Conservation (phyloP, 345 rosid genomes). For the Carallia brachiata region DNA sequence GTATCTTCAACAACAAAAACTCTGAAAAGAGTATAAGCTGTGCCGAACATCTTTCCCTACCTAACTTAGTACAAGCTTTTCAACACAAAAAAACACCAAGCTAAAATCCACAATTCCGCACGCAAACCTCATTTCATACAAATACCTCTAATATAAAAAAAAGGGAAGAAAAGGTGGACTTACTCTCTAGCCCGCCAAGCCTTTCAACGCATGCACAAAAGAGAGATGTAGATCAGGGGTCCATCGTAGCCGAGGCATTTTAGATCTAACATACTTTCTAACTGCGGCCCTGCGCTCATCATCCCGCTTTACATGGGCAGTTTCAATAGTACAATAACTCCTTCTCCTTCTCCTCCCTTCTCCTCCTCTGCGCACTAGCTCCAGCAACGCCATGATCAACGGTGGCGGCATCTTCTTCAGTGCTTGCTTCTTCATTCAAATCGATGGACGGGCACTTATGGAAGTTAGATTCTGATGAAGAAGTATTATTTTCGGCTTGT, state of each 20-base stretch:
- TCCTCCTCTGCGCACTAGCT: conserved; percentile 9
- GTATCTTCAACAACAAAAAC: too few species aligned
- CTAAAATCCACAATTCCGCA: too few species aligned
- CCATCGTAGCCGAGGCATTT: conserved; percentile 83
- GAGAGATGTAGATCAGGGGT: conserved; percentile 84
- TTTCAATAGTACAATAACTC: conserved; percentile 19
- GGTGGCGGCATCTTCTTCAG: conserved; percentile 10
- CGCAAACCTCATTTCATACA: too few species aligned
- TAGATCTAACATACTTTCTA: conserved; percentile 74
- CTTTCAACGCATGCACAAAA: conserved; percentile 69
- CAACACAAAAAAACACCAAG: too few species aligned
- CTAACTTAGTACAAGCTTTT: too few species aligned
- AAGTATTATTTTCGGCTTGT: conserved; percentile 22
- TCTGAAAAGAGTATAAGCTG: too few species aligned
- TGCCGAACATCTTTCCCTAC: too few species aligned
- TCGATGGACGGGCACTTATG: conserved; percentile 38
- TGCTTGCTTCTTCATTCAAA: conserved; percentile 44
- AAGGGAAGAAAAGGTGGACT: conserved; percentile 20
- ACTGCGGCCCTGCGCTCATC: conserved; percentile 32
- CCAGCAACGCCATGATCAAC: not conserved
- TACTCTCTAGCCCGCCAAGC: conserved; percentile 91
- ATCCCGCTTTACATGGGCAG: conserved; percentile 10
- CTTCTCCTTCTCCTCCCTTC: conserved; percentile 30
- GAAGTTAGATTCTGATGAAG: conserved; percentile 15
- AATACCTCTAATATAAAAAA: too few species aligned